These are phyloP conservation scores for Auricularia auricula-judae DNA, from an alignment of 768 basidiomycete genomes.

Conservation along the genomic window DNA sequence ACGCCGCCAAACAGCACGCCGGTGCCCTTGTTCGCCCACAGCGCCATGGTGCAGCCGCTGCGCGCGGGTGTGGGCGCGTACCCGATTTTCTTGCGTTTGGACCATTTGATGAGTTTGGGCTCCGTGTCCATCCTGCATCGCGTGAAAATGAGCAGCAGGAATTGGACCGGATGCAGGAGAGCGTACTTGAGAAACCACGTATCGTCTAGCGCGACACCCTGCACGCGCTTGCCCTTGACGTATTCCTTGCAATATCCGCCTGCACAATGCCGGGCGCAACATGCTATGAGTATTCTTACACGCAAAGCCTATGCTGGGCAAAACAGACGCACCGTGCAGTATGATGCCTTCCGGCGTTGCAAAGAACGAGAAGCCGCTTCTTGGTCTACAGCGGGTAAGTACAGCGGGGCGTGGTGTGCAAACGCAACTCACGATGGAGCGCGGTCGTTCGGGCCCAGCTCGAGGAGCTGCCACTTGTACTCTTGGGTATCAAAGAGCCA, in stretches of 20 bases:
- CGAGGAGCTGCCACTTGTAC: slow-evolving; percentile 75
- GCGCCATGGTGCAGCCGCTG: slow-evolving; percentile 79
- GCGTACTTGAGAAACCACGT: slow-evolving; percentile 73
- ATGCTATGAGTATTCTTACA: not conserved
- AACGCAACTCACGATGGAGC: slow-evolving; percentile 52
- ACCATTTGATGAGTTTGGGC: slow-evolving; percentile 65
- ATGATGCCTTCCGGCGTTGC: slow-evolving; percentile 67
- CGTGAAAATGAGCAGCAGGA: not conserved
- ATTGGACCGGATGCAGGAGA: not conserved
- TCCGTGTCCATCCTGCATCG: slow-evolving; percentile 28
- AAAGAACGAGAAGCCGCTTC: slow-evolving; percentile 80
- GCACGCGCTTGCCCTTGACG: slow-evolving; percentile 54
- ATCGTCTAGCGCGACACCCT: slow-evolving; percentile 84
- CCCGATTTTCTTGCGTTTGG: slow-evolving; percentile 65
- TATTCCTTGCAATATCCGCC: slow-evolving; percentile 92
- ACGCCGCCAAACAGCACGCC: slow-evolving; percentile 85
- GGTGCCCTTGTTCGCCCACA: slow-evolving; percentile 50
- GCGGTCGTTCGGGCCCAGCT: slow-evolving; percentile 57
- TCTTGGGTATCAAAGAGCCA: slow-evolving; percentile 83
- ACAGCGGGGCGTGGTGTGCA: not conserved
- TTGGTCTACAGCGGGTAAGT: slow-evolving; percentile 32
- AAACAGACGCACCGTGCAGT: slow-evolving; percentile 46
- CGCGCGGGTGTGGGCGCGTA: slow-evolving; percentile 55
- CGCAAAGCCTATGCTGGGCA: too few relatives aligned
- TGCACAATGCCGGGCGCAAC: slow-evolving; percentile 14